Evolutionary conservation across 768 basidiomycete genomes (phyloP).

Genomic region (Tulasnella sp.): DNA sequence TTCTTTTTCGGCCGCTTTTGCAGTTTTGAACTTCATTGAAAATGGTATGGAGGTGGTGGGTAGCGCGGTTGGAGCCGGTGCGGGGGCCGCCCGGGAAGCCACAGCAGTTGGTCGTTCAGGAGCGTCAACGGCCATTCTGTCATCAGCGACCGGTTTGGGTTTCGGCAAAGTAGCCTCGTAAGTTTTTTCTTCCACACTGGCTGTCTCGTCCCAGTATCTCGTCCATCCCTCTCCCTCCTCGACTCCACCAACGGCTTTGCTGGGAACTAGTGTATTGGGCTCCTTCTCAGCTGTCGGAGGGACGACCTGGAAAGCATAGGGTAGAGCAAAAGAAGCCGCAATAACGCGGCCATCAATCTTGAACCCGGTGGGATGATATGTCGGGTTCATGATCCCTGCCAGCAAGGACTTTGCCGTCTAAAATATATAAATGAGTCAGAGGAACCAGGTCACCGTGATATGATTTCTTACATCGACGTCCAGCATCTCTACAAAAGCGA

Average conservation of each 20-base stretch:
- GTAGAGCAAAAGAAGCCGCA: constrained; percentile 86
- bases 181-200: constrained; percentile 60
- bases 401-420: constrained; percentile 77
- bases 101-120: constrained; percentile 27
- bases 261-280: constrained; percentile 61
- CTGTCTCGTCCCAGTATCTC: constrained; percentile 86
- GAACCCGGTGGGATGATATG: constrained; percentile 86
- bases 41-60: constrained; percentile 1
- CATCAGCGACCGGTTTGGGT: constrained; percentile 33
- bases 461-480: constrained; percentile 54
- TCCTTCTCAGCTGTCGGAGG: constrained; percentile 64
- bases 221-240: constrained; percentile 53
- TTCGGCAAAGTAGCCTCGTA: constrained; percentile 61
- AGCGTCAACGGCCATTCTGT: constrained; percentile 45
- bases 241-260: constrained; percentile 54
- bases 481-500: constrained; percentile 87
- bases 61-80: constrained; percentile 6
- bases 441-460: neutral
- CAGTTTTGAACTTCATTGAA: constrained; percentile 13
- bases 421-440: constrained; percentile 6
- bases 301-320: constrained; percentile 77
- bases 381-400: constrained; percentile 75
- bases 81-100: neutral
- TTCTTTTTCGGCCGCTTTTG: neutral
- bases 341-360: constrained; percentile 81